A percentile compares a stretch with the other conserved stretches of the same genome.
phyloP scores from a whole-genome alignment of 1,284 basidiomycete species.

The Naganishia albida region DNA sequence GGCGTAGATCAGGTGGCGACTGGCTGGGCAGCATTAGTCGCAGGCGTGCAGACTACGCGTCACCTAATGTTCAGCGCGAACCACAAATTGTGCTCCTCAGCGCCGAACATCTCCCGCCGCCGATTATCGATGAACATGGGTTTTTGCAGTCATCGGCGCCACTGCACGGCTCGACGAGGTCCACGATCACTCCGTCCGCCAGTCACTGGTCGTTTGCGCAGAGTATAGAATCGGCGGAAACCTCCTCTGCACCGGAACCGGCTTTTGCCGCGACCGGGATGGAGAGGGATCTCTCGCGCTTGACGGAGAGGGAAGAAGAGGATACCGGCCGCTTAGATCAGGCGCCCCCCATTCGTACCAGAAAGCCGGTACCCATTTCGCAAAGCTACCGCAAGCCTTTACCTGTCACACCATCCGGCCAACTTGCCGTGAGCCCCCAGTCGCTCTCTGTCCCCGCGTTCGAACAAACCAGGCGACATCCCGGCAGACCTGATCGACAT shows the following conservation, averaged over 20 bases:
- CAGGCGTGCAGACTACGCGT: not conserved
- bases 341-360: not conserved
- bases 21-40: slow-evolving; percentile 16
- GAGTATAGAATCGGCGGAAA: not conserved
- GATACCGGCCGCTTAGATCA: not conserved
- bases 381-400: not conserved
- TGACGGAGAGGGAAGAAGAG: slow-evolving; percentile 19
- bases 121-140: slow-evolving; percentile 16
- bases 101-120: slow-evolving; percentile 18
- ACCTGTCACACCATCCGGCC: not conserved
- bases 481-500: slow-evolving; percentile 1
- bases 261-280: not conserved
- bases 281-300: slow-evolving; percentile 26
- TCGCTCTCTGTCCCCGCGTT: slow-evolving; percentile 1
- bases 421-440: not conserved
- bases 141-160: slow-evolving; percentile 14
- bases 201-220: not conserved
- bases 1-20: slow-evolving; percentile 18
- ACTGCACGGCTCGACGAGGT: not conserved
- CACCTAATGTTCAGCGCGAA: not conserved
- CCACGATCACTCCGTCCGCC: not conserved
- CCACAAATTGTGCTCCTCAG: slow-evolving; percentile 18
- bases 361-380: not conserved
- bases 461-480: not conserved
- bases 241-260: not conserved